Evolutionary conservation across 179 eudicot species (phyloP).

Genomic region (Drosera spatulata): DNA sequence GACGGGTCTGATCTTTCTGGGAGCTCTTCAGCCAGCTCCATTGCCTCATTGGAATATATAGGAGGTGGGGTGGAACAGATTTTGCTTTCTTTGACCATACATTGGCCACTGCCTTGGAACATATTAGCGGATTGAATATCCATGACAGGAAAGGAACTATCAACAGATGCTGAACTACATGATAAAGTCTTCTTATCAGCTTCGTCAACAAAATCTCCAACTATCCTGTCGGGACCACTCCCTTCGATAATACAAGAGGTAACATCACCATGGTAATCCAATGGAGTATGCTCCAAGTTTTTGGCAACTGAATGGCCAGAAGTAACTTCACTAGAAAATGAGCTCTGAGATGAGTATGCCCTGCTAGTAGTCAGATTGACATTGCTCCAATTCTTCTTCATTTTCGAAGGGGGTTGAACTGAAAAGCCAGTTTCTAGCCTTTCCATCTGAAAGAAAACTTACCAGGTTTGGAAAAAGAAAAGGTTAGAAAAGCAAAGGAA

Average conservation of each 20-base stretch:
- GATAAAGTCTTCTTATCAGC: slow-evolving; percentile 12
- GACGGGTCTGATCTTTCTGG: slow-evolving; percentile 12
- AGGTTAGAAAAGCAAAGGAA: too few species aligned
- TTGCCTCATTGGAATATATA: slow-evolving; percentile 6
- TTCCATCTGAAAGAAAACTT: slow-evolving; percentile 7
- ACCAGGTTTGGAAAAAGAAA: background rate
- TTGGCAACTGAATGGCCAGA: slow-evolving; percentile 6
- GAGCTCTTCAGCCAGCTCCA: slow-evolving; percentile 4
- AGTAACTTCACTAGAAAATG: slow-evolving; percentile 12
- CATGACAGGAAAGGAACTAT: slow-evolving; percentile 10
- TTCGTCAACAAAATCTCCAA: slow-evolving; percentile 7
- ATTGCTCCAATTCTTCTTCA: background rate
- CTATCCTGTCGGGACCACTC: slow-evolving; percentile 7
- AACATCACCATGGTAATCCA: slow-evolving; percentile 18
- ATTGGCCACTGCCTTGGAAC: background rate
- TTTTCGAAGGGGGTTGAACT: slow-evolving; percentile 1
- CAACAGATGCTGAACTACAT: slow-evolving; percentile 17
- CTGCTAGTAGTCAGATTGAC: slow-evolving; percentile 7
- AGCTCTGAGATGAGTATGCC: slow-evolving; percentile 11
- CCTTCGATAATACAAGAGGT: slow-evolving; percentile 24
- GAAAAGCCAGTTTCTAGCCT: slow-evolving; percentile 4
- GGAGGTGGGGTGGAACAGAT: background rate
- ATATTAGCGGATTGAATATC: slow-evolving; percentile 8
- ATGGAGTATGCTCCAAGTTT: slow-evolving; percentile 6
- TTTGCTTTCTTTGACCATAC: slow-evolving; percentile 7